Evolutionary conservation across 1,284 basidiomycete genomes (phyloP).

Genomic region (Neotropicomus parvogracilis): DNA sequence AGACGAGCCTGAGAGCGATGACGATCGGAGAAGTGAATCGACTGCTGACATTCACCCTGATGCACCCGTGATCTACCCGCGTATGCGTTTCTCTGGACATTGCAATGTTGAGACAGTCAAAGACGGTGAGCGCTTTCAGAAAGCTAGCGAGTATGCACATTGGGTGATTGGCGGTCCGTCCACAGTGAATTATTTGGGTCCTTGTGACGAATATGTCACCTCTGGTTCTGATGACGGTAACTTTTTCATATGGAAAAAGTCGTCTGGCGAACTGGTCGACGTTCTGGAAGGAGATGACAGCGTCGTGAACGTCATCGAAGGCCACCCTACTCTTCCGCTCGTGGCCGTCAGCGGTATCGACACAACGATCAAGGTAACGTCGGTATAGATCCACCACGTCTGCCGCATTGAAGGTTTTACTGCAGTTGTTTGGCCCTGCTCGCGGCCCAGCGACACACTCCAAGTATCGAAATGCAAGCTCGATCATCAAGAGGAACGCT

Average conservation of each 20-base stretch:
- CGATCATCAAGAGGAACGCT: conserved; percentile 54
- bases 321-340: conserved; percentile 77
- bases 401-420: conserved; percentile 3
- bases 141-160: neutral
- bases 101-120: conserved; percentile 87
- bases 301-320: conserved; percentile 86
- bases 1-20: conserved; percentile 34
- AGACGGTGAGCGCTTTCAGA: conserved; percentile 62
- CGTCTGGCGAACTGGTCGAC: conserved; percentile 59
- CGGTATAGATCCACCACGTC: neutral
- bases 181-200: conserved; percentile 83
- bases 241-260: conserved; percentile 82
- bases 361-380: conserved; percentile 73
- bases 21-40: conserved; percentile 27
- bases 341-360: conserved; percentile 90
- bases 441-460: conserved; percentile 48
- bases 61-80: conserved; percentile 68
- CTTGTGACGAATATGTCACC: conserved; percentile 71
- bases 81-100: conserved; percentile 64
- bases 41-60: conserved; percentile 34
- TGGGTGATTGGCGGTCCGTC: conserved; percentile 2
- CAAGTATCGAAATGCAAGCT: conserved; percentile 45
- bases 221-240: conserved; percentile 92
- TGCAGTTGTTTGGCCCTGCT: conserved; percentile 69
- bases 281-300: conserved; percentile 81